Evolutionary conservation across 1,284 basidiomycete genomes (phyloP).

Genomic region (Sparassis latifolia): DNA sequence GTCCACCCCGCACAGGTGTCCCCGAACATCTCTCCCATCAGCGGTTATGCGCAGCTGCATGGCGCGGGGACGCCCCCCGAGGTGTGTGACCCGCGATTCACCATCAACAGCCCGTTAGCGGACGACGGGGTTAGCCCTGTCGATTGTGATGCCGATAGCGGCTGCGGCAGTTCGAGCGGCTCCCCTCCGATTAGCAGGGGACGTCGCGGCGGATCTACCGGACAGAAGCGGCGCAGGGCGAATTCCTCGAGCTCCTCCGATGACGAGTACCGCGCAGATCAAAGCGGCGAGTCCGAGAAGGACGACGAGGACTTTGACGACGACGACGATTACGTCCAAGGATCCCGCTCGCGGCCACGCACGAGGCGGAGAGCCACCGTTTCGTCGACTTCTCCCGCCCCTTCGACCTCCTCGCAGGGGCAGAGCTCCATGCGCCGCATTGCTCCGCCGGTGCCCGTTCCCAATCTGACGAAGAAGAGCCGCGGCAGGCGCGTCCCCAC

Average conservation of each 20-base stretch:
- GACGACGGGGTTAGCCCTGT: conserved; percentile 7
- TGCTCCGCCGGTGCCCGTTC: conserved; percentile 59
- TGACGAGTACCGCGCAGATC: conserved; percentile 9
- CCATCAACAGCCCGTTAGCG: conserved; percentile 6
- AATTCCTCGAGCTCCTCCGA: conserved; percentile 18
- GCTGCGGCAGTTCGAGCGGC: conserved; percentile 10
- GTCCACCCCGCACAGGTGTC: conserved; percentile 24
- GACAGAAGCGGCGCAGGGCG: conserved; percentile 9
- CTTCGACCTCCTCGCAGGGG: conserved; percentile 8
- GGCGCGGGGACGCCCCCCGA: conserved; percentile 8
- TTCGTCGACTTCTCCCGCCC: conserved; percentile 9
- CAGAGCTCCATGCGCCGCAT: conserved; percentile 15
- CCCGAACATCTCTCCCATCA: conserved; percentile 20
- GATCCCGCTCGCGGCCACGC: conserved; percentile 22
- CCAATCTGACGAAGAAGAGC: conserved; percentile 69
- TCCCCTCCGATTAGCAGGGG: conserved; percentile 15
- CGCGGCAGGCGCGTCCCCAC: conserved; percentile 67
- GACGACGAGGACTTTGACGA: conserved; percentile 20
- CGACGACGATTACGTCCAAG: conserved; percentile 30
- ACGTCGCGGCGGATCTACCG: neutral
- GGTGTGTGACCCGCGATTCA: conserved; percentile 20
- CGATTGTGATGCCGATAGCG: conserved; percentile 11
- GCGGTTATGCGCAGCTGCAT: conserved; percentile 16
- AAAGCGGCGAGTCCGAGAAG: conserved; percentile 23
- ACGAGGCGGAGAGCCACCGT: conserved; percentile 11